phyloP scores from a whole-genome alignment of 495 filamentous ascomycete species.

The Daldinia childiae region DNA sequence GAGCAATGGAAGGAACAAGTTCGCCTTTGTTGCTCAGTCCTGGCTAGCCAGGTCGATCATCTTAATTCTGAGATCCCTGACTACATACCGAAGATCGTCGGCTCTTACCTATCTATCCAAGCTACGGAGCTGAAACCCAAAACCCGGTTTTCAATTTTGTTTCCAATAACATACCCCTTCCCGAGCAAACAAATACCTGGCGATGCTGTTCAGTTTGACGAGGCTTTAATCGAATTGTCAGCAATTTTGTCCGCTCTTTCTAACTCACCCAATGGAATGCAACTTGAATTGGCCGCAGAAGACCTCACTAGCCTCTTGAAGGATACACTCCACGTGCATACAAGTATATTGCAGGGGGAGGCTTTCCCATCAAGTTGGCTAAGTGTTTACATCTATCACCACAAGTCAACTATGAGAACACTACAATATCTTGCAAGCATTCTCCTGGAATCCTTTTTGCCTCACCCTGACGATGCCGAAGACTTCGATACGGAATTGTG shows the following conservation, averaged over 20 bases:
- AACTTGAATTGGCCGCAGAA: slow-evolving; percentile 75
- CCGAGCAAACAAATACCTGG: slow-evolving; percentile 71
- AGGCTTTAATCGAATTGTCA: slow-evolving; percentile 87
- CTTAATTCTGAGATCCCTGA: slow-evolving; percentile 83
- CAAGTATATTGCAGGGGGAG: slow-evolving; percentile 87
- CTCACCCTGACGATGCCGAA: slow-evolving; percentile 90
- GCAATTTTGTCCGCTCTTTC: slow-evolving; percentile 85
- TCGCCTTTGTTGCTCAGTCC: slow-evolving; percentile 87
- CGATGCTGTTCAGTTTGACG: slow-evolving; percentile 75
- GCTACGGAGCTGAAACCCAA: slow-evolving; percentile 69
- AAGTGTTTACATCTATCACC: slow-evolving; percentile 93
- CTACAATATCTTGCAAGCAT: slow-evolving; percentile 85
- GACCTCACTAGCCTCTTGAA: slow-evolving; percentile 80
- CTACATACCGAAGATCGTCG: slow-evolving; percentile 88
- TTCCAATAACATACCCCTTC: slow-evolving; percentile 91
- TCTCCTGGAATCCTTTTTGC: slow-evolving; percentile 79
- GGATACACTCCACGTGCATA: slow-evolving; percentile 80
- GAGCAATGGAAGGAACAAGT: slow-evolving; percentile 94
- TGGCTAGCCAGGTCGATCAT: slow-evolving; percentile 81
- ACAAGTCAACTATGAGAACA: slow-evolving; percentile 86
- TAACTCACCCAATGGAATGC: slow-evolving; percentile 71
- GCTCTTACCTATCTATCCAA: slow-evolving; percentile 84
- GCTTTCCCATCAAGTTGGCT: slow-evolving; percentile 92
- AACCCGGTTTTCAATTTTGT: slow-evolving; percentile 81
- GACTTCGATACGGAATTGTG: slow-evolving; percentile 92